Evolutionary conservation across 371 early-diverging fungal genomes (phyloP), one percentile per base, ranked within the genome.

Genomic region (Mucor sp.): DNA sequence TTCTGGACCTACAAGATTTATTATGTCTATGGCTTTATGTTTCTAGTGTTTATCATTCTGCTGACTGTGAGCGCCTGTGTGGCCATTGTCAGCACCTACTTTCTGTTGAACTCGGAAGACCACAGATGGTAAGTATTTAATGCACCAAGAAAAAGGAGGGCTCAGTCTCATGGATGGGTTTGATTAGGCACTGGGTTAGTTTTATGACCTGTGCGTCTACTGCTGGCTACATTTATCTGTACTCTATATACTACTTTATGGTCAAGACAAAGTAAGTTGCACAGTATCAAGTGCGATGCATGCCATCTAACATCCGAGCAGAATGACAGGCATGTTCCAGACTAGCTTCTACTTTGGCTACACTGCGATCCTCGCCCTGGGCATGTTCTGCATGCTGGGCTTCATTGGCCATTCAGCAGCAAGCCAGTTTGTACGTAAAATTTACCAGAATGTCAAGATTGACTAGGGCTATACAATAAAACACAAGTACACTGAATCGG

Each of bases 1-100:
- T 93, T 95, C 70, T 95, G 94, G 94, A 84, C 87, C 14, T 91
- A 91, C 82, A 91, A 89, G 77, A 87, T 90, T 55, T 95, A 93
- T 70, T 93, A 93, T 66, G 92, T 95, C 12, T 95, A 92, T 79
- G 93, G 95, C 0, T 93, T 94, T 63, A 87, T 93, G 81, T 66
- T 94, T 62, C 77, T 93, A 7, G 91, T 93, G 0, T 90, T 93
- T 69, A 60, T 85, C 0, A 89, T 94, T 55, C 77, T 95, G 58
- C 62, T 90, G 56, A 74, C 91, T 57, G 91, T 92, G 12, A 87
- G 91, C 11, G 91, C 91, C 0, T 95, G 91, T 62, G 90, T 92
- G 1, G 78, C 93, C 9, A 86, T 93, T 60, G 92, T 95, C 30
- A 85, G 90, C 55, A 93, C 91, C 60, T 94, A 94, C 71, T 87